Base-by-base conservation (phyloP, 2,329 filamentous ascomycete species). In the Apiospora sp. region DNA sequence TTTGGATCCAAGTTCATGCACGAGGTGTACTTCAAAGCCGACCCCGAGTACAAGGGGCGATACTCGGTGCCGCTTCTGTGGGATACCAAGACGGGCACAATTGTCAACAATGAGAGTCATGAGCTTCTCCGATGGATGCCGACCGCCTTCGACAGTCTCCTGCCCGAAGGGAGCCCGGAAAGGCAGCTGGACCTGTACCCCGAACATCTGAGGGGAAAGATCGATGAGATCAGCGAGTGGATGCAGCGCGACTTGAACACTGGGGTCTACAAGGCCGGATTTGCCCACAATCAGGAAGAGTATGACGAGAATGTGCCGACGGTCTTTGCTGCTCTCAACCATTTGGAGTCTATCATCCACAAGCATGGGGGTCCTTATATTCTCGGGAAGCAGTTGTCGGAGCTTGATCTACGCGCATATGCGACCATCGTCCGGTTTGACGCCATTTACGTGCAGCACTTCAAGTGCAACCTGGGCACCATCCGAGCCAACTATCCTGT, bases 381-480 rank as follows among this genome's bases (percentile, higher is more conserved):
- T 3, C 82, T 92, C 0, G 90, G 90, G 1, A 77, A 80, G 0
- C 77, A 83, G 19, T 76, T 92, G 73, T 92, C 90, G 0, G 90
- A 92, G 78, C 80, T 91, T 14, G 90, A 92, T 76, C 77, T 92
- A 27, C 82, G 88, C 14, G 83, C 87, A 0, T 92, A 89, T 75
- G 84, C 86, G 3, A 91, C 89, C 0, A 75, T 90, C 19, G 83
- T 92, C n/a, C 83, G 90, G 3, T 88, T 92, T 76, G 90, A 92
- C 74, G 81, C 85, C 3, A 86, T 90, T 4, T 92, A 92, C 77
- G 88, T 90, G 16, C 89, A 92, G 82, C 90, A 92, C 80, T 92
- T 92, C 83, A 92, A 92, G 81, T 90, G 88, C 76, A 92, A 92
- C 78, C 79, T 92, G 43, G 88, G 89, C 3, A 91, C 84, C 14